Base-by-base conservation (phyloP, 2,329 filamentous ascomycete species). In the Ceratocystis ficicola region DNA sequence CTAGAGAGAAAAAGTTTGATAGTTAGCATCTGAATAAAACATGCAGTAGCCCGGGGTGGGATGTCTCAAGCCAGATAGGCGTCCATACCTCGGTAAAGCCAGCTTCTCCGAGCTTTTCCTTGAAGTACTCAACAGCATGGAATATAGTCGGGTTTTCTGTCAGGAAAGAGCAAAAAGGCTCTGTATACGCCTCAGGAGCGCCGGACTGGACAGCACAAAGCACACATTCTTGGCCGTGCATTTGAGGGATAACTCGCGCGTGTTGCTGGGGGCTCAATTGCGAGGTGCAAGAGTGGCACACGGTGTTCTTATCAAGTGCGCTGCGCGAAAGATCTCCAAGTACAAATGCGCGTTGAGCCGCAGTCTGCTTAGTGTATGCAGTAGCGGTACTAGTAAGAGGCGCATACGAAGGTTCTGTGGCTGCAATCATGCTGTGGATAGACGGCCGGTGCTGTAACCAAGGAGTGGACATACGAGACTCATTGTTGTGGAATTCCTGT, bases 61-160 rank as follows among this genome's bases (percentile, higher is more conserved):
- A 41, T 41, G 3, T 41, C 3, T 15, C 12, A 41, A 41, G 36
- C 36, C 7, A 62, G n/a, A 36, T 22, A 36, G n/a, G n/a, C 36
- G 36, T 15, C 72, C 77, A 66, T 69, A 90, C 85, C 76, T 85
- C 86, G 68, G 80, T 82, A 76, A 89, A 99, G 57, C 90, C 93
- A 46, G 84, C 79, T 48, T 83, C 80, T 69, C 82, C 79, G 61
- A 96, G 81, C 72, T 91, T 86, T 66, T 81, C 79, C 71, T 87
- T 85, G 73, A 96, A 90, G 71, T 90, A 84, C 67, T 85, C 83
- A 32, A 96, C 91, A 1, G 90, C 85, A 72, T 99, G 94, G 75
- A 95, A 99, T 60, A 96, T 84, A 7, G 94, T 97, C 0, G 94
- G 94, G 73, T 96, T 96, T 69, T 88, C 82, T 57, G 86, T 88